Evolutionary conservation across 192 early-diverging fungal genomes (phyloP).

Genomic region (Backusella tarrabulga): DNA sequence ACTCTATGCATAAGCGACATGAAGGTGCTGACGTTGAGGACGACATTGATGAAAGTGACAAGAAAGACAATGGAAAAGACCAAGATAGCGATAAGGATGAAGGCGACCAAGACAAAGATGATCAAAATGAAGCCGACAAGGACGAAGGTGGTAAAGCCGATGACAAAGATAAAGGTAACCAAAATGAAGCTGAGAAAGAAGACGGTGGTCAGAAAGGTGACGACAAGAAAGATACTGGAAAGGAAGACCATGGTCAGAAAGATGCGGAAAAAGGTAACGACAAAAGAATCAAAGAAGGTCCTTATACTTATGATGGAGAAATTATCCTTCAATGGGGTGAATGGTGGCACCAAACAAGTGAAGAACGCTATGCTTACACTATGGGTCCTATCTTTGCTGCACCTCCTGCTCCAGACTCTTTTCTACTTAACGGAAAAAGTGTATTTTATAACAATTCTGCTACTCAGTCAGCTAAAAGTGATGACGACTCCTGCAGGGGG

Average conservation of each 20-base stretch:
- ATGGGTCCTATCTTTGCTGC: not conserved
- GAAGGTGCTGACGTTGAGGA: not conserved
- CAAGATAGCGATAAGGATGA: not conserved
- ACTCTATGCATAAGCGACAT: not conserved
- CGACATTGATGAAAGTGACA: not conserved
- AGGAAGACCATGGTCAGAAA: not conserved
- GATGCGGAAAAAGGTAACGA: not conserved
- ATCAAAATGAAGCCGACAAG: too few relatives aligned
- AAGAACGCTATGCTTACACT: not conserved
- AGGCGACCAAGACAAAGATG: not conserved
- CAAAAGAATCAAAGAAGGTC: not conserved
- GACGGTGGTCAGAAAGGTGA: not conserved
- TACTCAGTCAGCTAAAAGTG: not conserved
- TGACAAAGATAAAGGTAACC: not conserved
- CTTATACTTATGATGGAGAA: constrained; percentile 43
- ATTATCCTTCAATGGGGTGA: constrained; percentile 23
- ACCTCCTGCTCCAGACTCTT: not conserved
- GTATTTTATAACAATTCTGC: not conserved
- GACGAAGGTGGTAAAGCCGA: too few relatives aligned
- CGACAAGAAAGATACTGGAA: not conserved
- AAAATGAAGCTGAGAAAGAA: not conserved
- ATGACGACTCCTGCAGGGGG: not conserved
- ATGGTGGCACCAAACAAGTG: constrained; percentile 40
- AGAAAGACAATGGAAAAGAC: too few relatives aligned
- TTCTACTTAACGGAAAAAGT: constrained; percentile 15